These are phyloP conservation scores for Fusarium anguioides DNA, from an alignment of 2,329 filamentous ascomycete species.

Conservation along the genomic window DNA sequence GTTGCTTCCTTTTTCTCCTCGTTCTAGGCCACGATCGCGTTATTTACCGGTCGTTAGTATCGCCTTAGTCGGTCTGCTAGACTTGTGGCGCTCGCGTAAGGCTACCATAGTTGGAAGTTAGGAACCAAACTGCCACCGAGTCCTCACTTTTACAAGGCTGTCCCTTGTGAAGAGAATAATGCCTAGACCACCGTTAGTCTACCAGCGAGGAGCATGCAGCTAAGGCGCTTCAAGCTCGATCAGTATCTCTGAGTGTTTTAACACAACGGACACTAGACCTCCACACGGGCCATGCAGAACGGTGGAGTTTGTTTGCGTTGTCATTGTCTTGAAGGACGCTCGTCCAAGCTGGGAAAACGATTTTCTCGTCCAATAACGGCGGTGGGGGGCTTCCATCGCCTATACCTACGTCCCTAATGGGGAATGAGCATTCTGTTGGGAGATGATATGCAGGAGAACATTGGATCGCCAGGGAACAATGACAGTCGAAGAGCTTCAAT, in stretches of 20 bases:
- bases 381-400: conserved; percentile 3
- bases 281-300: conserved; percentile 30
- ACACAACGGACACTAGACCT: conserved; percentile 19
- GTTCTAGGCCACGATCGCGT: conserved; percentile 40
- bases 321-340: conserved; percentile 26
- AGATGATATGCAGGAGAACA: not conserved
- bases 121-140: conserved; percentile 1
- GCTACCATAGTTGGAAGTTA: conserved; percentile 19
- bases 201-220: conserved; percentile 20
- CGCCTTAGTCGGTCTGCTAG: conserved; percentile 19
- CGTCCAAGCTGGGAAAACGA: conserved; percentile 29
- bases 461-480: not conserved
- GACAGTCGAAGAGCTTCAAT: not conserved
- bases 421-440: not conserved
- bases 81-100: conserved; percentile 37
- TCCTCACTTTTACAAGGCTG: conserved; percentile 36
- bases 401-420: conserved; percentile 7
- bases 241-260: conserved; percentile 8
- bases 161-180: conserved; percentile 31
- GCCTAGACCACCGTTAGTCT: conserved; percentile 29
- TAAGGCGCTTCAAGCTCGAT: conserved; percentile 15
- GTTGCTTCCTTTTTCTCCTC: conserved; percentile 9
- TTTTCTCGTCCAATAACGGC: not conserved
- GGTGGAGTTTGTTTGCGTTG: conserved; percentile 21
- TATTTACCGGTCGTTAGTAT: conserved; percentile 17